Conservation (phyloP, 2,329 filamentous ascomycete species). For the Immersiporthe knoxdaviesiana region DNA sequence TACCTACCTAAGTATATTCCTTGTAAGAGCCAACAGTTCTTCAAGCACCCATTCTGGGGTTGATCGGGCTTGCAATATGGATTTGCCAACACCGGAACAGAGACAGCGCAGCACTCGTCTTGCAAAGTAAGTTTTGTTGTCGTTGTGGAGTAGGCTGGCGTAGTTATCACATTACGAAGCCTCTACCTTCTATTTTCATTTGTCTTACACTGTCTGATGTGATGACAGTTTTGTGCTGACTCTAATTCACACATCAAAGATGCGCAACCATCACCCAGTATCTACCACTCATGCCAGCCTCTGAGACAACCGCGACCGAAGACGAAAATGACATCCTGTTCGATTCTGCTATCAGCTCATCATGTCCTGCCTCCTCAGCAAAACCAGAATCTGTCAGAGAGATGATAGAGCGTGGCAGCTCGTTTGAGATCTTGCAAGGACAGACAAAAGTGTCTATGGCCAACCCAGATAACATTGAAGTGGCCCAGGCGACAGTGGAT, state of each 20-base stretch:
- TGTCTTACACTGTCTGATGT: not conserved
- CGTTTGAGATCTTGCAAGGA: not conserved
- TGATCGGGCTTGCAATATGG: not conserved
- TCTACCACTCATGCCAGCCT: not conserved
- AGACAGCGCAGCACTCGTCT: not conserved
- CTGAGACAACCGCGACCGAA: too few relatives aligned
- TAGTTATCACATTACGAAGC: not conserved
- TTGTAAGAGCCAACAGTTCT: too few relatives aligned
- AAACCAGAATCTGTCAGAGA: not conserved
- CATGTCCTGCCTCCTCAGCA: not conserved
- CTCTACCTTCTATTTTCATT: not conserved
- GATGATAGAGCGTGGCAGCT: not conserved
- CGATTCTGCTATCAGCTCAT: not conserved
- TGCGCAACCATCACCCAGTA: not conserved
- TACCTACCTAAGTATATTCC: too few relatives aligned
- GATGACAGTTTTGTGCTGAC: not conserved
- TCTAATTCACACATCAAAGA: not conserved
- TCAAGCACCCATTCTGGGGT: not conserved
- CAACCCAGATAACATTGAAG: not conserved
- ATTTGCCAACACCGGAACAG: not conserved
- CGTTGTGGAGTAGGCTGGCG: not conserved
- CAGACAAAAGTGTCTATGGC: not conserved
- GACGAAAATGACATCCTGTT: too few relatives aligned
- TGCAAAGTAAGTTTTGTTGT: not conserved
- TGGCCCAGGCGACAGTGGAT: not conserved